A percentile compares a stretch with the other conserved stretches of the same genome.
phyloP scores from a whole-genome alignment of 768 basidiomycete genomes.

The Podaxis sp. region DNA sequence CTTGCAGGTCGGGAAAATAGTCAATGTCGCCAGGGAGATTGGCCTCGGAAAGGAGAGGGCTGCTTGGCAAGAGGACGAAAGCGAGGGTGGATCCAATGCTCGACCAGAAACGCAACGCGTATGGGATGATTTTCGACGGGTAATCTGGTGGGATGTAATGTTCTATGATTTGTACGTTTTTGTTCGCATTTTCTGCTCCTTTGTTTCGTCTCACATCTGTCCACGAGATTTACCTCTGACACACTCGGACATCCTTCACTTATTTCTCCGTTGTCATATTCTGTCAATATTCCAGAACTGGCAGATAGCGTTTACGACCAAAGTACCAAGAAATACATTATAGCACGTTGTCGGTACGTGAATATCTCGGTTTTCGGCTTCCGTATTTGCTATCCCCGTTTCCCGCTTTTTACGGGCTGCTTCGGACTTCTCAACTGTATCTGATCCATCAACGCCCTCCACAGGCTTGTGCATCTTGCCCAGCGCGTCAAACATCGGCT shows the following conservation, averaged over 20 bases:
- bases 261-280: slow-evolving; percentile 54
- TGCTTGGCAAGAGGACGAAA: slow-evolving; percentile 31
- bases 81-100: slow-evolving; percentile 18
- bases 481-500: slow-evolving; percentile 59
- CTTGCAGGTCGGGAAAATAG: slow-evolving; percentile 63
- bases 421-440: not conserved
- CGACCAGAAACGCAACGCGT: not conserved
- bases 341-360: slow-evolving; percentile 22
- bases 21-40: slow-evolving; percentile 63
- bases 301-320: slow-evolving; percentile 26
- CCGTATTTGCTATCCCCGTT: not conserved
- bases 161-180: slow-evolving; percentile 75
- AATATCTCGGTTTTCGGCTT: not conserved
- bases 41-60: slow-evolving; percentile 61
- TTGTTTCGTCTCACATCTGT: slow-evolving; percentile 3
- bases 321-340: slow-evolving; percentile 6
- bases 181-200: slow-evolving; percentile 9
- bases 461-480: slow-evolving; percentile 62
- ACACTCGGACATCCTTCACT: slow-evolving; percentile 62
- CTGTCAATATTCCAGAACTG: slow-evolving; percentile 54
- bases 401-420: not conserved
- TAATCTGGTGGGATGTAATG: slow-evolving; percentile 79
- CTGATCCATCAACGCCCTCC: not conserved
- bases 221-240: slow-evolving; percentile 66
- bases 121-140: slow-evolving; percentile 29